Conservation (phyloP, 1,284 basidiomycete species). For the Cryptococcus deneoformans region DNA sequence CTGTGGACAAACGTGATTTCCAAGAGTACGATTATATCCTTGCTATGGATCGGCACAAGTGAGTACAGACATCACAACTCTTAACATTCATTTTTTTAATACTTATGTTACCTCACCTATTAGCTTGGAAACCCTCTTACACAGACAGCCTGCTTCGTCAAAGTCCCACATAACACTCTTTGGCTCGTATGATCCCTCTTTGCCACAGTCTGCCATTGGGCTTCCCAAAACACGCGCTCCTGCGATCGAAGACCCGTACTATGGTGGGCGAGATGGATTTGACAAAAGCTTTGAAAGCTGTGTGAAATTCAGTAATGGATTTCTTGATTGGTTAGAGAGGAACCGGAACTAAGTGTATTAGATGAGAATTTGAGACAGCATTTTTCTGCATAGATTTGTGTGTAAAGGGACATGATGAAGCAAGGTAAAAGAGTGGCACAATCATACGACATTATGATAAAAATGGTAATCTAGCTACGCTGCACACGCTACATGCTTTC, state of each 20-base stretch:
- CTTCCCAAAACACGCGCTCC: conserved; percentile 17
- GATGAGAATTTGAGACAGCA: neutral
- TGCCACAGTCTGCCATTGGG: conserved; percentile 14
- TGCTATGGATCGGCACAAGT: conserved; percentile 51
- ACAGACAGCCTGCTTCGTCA: conserved; percentile 31
- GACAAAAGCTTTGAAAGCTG: conserved; percentile 51
- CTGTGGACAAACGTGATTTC: conserved; percentile 45
- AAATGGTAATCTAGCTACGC: no score
- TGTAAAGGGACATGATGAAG: no score
- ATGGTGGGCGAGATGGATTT: conserved; percentile 50
- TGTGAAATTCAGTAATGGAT: conserved; percentile 40
- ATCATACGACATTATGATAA: no score
- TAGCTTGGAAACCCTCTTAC: conserved; percentile 47
- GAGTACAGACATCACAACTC: conserved; percentile 7
- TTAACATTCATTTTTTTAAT: neutral
- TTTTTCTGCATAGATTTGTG: neutral
- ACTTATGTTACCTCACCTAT: conserved; percentile 7
- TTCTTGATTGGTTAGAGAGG: conserved; percentile 43
- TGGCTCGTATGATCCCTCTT: conserved; percentile 36
- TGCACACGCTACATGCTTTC: no score
- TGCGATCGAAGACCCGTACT: conserved; percentile 49
- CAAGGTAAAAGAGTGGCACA: no score
- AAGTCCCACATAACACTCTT: conserved; percentile 36
- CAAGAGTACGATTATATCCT: conserved; percentile 51
- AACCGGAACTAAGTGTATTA: neutral